Evolutionary conservation across 208 protist genomes (phyloP).

Genomic region (Crithidia mellificae): DNA sequence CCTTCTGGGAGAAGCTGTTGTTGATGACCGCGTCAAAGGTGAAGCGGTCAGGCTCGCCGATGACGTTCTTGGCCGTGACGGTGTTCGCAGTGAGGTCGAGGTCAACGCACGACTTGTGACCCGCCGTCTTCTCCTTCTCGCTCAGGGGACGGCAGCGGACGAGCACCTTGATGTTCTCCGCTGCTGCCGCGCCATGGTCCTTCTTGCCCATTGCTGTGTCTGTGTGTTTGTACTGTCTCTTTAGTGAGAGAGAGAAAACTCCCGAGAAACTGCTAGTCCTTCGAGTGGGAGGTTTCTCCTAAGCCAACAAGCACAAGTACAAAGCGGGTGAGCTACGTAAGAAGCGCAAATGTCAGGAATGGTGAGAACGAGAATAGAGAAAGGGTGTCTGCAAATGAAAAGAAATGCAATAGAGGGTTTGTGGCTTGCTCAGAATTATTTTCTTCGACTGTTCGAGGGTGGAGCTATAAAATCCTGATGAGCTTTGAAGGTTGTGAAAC

Average conservation of each 20-base stretch:
- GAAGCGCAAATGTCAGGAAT: too few relatives aligned
- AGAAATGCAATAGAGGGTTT: constrained; percentile 1
- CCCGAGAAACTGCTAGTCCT: too few relatives aligned
- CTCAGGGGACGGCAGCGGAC: constrained; percentile 86
- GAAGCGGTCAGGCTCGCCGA: constrained; percentile 75
- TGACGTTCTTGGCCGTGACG: constrained; percentile 60
- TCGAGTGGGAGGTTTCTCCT: too few relatives aligned
- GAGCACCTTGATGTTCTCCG: constrained; percentile 90
- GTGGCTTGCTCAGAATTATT: too few relatives aligned
- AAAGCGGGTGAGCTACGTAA: too few relatives aligned
- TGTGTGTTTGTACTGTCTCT: background rate
- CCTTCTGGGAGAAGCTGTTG: constrained; percentile 85
- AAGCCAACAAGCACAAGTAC: too few relatives aligned
- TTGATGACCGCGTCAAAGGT: constrained; percentile 92
- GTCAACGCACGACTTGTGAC: constrained; percentile 80
- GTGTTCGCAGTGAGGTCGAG: constrained; percentile 74
- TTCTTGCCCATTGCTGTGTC: constrained; percentile 66
- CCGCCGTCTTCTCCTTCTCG: constrained; percentile 73
- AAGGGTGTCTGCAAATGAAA: too few relatives aligned
- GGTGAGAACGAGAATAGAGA: too few relatives aligned
- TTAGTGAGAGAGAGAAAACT: too few relatives aligned
- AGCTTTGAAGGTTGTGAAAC: too few relatives aligned
- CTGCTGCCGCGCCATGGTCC: constrained; percentile 39
- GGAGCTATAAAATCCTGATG: too few relatives aligned
- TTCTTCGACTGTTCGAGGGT: too few relatives aligned